phyloP scores from a whole-genome alignment of 805 yeast genomes.

The Scheffersomyces amazonensis region DNA sequence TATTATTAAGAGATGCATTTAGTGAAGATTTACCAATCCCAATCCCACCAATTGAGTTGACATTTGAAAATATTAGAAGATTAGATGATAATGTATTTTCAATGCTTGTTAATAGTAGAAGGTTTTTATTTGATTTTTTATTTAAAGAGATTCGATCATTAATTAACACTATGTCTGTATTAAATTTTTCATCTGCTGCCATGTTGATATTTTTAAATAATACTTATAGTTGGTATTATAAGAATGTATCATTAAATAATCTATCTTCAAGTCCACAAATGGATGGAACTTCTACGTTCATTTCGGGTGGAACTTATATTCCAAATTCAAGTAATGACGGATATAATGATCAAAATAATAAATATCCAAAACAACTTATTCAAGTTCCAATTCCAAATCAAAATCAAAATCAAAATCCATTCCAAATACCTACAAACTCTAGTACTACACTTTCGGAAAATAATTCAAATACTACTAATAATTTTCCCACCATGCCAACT shows the following conservation, averaged over 20 bases:
- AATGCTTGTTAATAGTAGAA: not conserved
- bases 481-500: not conserved
- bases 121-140: not conserved
- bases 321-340: not conserved
- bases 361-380: too few relatives aligned
- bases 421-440: too few relatives aligned
- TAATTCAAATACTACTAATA: not conserved
- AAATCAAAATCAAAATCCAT: not conserved
- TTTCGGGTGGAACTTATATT: too few relatives aligned
- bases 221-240: not conserved
- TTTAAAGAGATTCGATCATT: not conserved
- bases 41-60: not conserved
- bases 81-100: not conserved
- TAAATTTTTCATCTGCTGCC: not conserved
- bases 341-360: not conserved
- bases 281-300: not conserved
- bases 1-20: not conserved
- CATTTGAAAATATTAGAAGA: not conserved
- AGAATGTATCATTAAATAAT: not conserved
- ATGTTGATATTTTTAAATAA: not conserved
- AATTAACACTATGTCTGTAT: not conserved
- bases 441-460: too few relatives aligned
- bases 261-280: not conserved
- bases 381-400: too few relatives aligned
- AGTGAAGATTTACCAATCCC: too few relatives aligned